These are phyloP conservation scores for Thielaviopsis euricoi DNA, from an alignment of 2,329 filamentous ascomycete species.

Conservation along the genomic window DNA sequence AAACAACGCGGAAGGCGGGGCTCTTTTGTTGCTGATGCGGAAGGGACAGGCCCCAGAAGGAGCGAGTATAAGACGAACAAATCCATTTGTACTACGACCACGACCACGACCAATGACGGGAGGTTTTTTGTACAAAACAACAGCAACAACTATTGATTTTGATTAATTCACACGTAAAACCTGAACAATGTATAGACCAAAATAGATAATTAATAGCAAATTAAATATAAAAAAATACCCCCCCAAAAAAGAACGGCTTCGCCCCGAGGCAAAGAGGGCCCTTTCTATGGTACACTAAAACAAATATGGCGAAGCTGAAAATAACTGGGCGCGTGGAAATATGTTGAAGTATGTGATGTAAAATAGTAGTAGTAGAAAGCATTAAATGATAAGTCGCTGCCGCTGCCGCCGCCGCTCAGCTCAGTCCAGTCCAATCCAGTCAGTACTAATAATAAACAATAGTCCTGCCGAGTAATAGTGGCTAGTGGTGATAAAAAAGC, in stretches of 20 bases:
- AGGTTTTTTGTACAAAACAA: too few relatives aligned
- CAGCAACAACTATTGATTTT: too few relatives aligned
- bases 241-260: background rate
- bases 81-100: too few relatives aligned
- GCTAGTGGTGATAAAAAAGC: background rate
- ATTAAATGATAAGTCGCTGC: background rate
- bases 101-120: too few relatives aligned
- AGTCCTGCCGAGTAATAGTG: background rate
- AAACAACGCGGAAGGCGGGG: background rate
- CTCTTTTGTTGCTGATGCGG: background rate
- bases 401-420: background rate
- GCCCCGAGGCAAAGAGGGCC: background rate
- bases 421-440: too few relatives aligned
- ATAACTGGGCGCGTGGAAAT: too few relatives aligned
- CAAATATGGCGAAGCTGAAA: background rate
- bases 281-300: background rate
- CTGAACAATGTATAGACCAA: too few relatives aligned
- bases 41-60: background rate
- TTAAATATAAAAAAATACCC: background rate
- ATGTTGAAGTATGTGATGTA: background rate
- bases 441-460: background rate
- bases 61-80: too few relatives aligned
- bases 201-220: background rate
- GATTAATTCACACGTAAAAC: too few relatives aligned
- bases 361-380: background rate